Evolutionary conservation across 2,329 filamentous ascomycete genomes (phyloP), one percentile per base, ranked within the genome.

Genomic region (Achaetomium macrosporum): DNA sequence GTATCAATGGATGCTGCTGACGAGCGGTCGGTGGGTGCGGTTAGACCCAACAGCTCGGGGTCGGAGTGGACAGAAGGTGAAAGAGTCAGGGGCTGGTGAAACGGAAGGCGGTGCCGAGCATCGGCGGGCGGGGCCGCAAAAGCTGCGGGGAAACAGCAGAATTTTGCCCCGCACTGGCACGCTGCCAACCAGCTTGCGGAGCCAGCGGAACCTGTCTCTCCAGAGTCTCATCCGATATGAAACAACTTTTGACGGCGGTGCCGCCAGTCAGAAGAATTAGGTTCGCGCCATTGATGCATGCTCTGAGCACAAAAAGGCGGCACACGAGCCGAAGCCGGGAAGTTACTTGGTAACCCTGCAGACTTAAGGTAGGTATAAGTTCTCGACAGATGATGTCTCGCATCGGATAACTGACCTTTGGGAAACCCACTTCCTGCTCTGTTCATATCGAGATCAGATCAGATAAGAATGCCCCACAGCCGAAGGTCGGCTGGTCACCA

Each of bases 101-200:
- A 42, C 48, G 47, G 42, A 40, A 42, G 25, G 48, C 30, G 44
- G 50, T 51, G 52, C 57, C 57, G 57, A 59, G 52, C 41, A 55
- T 55, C 54, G 57, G 54, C 47, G 49, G 47, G 56, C 54, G 56
- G 53, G 56, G 53, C 52, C 33, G 48, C 47, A 49, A 55, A 53
- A 55, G 37, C 37, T 44, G 35, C 47, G 45, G 51, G 25, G 31
- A 37, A 30, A n/a, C 33, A 41, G 35, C 48, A 53, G 51, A 52
- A 44, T 51, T 57, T 54, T 59, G 57, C 55, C 57, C 57, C 57
- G 55, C 55, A 53, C 45, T 47, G 45, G 11, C 42, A 47, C 30
- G 42, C 36, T 19, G 42, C 46, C 36, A 39, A 36, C 46, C 50
- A 40, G 17, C 41, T 42, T 47, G 50, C 36, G 49, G 49, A 42